A percentile compares a stretch with the other conserved stretches of the same genome.
Conservation (phyloP, 352 stramenopile genomes). For the Achlya hypogyna region DNA sequence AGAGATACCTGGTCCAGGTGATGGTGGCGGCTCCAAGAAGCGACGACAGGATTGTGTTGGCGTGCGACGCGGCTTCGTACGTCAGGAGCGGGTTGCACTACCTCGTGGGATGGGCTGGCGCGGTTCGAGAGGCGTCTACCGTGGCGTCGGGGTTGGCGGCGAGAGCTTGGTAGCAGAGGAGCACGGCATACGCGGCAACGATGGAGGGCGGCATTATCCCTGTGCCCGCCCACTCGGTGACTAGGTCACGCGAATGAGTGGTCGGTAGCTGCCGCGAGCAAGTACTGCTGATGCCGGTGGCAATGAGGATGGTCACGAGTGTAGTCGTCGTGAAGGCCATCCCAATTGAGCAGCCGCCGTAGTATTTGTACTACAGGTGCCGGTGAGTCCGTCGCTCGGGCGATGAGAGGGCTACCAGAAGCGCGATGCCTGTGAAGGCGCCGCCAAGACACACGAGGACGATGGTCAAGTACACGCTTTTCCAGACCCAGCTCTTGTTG, state of each 20-base stretch:
- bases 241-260: conserved; percentile 22
- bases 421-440: conserved; percentile 28
- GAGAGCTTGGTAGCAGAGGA: conserved; percentile 64
- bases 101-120: background rate
- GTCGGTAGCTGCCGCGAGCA: background rate
- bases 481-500: conserved; percentile 19
- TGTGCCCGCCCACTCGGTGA: conserved; percentile 45
- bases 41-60: conserved; percentile 43
- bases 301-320: conserved; percentile 30
- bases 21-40: conserved; percentile 35
- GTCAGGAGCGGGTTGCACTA: conserved; percentile 17
- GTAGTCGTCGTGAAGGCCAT: conserved; percentile 51
- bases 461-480: conserved; percentile 41
- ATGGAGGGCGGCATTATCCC: conserved; percentile 47
- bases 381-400: background rate
- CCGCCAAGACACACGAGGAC: conserved; percentile 25
- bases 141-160: conserved; percentile 50
- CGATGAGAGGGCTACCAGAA: conserved; percentile 26
- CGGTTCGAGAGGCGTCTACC: conserved; percentile 12
- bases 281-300: conserved; percentile 49
- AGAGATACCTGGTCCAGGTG: conserved; percentile 46
- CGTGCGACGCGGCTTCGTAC: background rate
- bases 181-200: conserved; percentile 50
- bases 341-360: conserved; percentile 44
- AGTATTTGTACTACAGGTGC: conserved; percentile 22